These are phyloP conservation scores for Laguncularia racemosa DNA, from an alignment of 345 rosid genomes.

Conservation along the genomic window DNA sequence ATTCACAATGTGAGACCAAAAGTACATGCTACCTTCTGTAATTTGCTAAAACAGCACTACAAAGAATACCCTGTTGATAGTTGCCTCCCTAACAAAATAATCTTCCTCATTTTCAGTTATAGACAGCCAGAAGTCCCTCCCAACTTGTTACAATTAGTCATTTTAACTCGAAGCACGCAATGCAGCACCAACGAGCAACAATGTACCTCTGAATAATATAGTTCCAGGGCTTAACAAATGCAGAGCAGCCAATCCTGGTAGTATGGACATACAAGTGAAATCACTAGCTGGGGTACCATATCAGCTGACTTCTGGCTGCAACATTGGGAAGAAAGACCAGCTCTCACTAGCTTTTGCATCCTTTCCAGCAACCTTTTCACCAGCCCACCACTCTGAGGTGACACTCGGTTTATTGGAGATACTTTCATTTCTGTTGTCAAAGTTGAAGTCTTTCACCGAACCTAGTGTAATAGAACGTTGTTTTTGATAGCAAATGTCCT, in stretches of 20 bases:
- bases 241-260: conserved; percentile 7
- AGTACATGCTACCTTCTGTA: too few species aligned
- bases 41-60: too few species aligned
- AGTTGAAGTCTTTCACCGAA: conserved; percentile 83
- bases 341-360: conserved; percentile 36
- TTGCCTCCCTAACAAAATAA: too few species aligned
- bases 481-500: conserved; percentile 33
- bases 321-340: conserved; percentile 86
- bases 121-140: conserved; percentile 12
- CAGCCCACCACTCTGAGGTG: conserved; percentile 83
- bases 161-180: too few species aligned
- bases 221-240: conserved; percentile 3
- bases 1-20: too few species aligned
- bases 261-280: conserved; percentile 3
- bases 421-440: conserved; percentile 66
- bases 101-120: not conserved
- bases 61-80: too few species aligned
- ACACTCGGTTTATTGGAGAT: conserved; percentile 38
- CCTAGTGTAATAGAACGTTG: conserved; percentile 78
- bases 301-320: conserved; percentile 76
- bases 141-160: conserved; percentile 2
- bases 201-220: too few species aligned
- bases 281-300: conserved; percentile 7
- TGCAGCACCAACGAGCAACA: too few species aligned
- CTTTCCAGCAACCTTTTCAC: conserved; percentile 69